Evolutionary conservation across 805 yeast species (phyloP), one percentile per base, ranked within the genome.

Genomic region (Saccharomycopsis oosterbeekiorum): DNA sequence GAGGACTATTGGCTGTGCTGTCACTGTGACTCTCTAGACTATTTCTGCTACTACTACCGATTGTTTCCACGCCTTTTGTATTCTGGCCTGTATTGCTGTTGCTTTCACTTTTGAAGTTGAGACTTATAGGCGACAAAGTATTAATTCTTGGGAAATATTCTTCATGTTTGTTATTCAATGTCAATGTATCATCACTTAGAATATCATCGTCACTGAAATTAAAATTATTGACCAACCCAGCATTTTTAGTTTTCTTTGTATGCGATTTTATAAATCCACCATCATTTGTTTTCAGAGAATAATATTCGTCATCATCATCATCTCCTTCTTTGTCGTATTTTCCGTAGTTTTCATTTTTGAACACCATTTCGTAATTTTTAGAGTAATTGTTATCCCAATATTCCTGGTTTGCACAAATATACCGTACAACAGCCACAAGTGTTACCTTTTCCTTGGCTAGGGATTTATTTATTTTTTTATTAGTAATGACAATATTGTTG

Each of bases 301-400:
- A 47, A n/a, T 58, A 42, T 47, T 50, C 34, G 21, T 26, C 55
- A 26, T 50, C 41, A 15, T 47, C 36, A 34, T 40, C 24, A 39
- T 14, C 41, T 15, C 12, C 34, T 29, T 29, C 34, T 29, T 6
- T 3, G 6, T 6, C 6, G 6, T 29, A 29, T 29, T 15, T 17
- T 21, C 17, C 8, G 9, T 19, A 39, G 11, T 55, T 64, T 6
- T 59, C 57, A 15, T 65, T 65, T n/a, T 62, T 63, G 42, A 70
- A 51, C 10, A 63, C 17, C 17, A 89, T 72, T 53, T 75, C 77
- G 71, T 86, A 89, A 73, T 89, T 89, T 55, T 73, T 70, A 58
- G 69, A 69, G 43, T 73, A 64, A 72, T 89, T 90, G 74, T 88
- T 89, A 71, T 89, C 97, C 96, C 96, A 89, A 68, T 70, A 80